Base-by-base conservation (phyloP, 495 filamentous ascomycete genomes). In the Oleoguttula mirabilis region DNA sequence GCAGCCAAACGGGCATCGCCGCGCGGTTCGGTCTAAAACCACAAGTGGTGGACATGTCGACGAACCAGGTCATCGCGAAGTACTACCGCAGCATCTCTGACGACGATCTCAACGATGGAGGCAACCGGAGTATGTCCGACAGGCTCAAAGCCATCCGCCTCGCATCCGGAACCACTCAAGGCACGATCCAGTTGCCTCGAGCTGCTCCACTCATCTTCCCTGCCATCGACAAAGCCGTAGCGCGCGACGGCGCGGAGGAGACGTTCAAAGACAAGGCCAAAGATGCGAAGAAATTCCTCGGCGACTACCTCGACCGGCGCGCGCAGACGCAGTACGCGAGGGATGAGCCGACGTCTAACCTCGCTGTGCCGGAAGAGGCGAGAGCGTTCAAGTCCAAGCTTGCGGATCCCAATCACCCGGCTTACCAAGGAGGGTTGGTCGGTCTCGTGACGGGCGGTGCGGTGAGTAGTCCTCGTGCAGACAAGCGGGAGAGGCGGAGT, bases 191-290 rank as follows among this genome's bases (percentile, higher is more conserved):
- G 22, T 60, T 75, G 38, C 72, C 68, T 0, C 66, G 74, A 41
- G 53, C 66, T 3, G 74, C 74, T 1, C 70, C 70, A 0, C 53
- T 80, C 4, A 55, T 75, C 16, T 77, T 69, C 45, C 75, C 74
- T 1, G 61, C 55, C 11, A 60, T 77, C 2, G 72, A 76, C 22
- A 30, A 41, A 8, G 47, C 47, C 2, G 16, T 51, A 20, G 41
- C 42, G 3, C 25, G n/a, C 2, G 12, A 40, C 11, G 60, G 53
- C 8, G 48, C 57, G 39, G 57, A 46, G 31, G 35, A 58, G 38
- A 55, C 61, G 39, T 62, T 53, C 39, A 52, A 55, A 22, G 41
- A 61, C 41, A 43, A 60, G n/a, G 52, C 47, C 19, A 45, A 45
- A 22, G 59, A 60, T 24, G 58, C 57, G 28, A 49, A 57, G 34